phyloP scores from a whole-genome alignment of 352 stramenopile species.

The Phytopythium delawarense region DNA sequence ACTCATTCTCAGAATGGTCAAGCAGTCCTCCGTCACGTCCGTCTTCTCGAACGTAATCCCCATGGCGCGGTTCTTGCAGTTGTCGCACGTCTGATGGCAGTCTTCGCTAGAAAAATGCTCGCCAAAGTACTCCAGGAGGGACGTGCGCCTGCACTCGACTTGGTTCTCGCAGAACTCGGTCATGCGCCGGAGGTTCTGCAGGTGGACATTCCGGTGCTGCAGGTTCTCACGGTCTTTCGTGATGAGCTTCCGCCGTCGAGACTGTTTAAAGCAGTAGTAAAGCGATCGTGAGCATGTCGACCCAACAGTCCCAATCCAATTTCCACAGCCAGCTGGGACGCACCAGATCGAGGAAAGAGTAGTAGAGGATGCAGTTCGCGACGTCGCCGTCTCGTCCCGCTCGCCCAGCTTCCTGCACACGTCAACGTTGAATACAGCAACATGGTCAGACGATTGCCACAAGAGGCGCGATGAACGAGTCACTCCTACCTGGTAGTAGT shows the following conservation, averaged over 20 bases:
- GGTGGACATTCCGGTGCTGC: conserved; percentile 75
- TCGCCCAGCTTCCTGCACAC: conserved; percentile 68
- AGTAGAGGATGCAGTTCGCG: conserved; percentile 85
- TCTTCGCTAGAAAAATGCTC: conserved; percentile 77
- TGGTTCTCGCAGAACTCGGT: conserved; percentile 88
- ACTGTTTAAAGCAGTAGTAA: conserved; percentile 19
- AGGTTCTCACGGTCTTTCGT: conserved; percentile 79
- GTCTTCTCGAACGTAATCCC: conserved; percentile 66
- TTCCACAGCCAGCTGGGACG: not conserved
- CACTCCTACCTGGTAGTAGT: conserved; percentile 81
- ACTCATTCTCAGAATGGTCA: conserved; percentile 58
- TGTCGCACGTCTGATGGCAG: conserved; percentile 80
- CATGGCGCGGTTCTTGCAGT: conserved; percentile 79
- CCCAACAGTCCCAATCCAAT: not conserved
- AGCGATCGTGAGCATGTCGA: not conserved
- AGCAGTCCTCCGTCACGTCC: conserved; percentile 75
- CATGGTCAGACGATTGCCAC: not conserved
- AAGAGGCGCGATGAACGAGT: not conserved
- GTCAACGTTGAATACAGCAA: not conserved
- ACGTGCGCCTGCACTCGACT: conserved; percentile 79
- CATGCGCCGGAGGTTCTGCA: conserved; percentile 82
- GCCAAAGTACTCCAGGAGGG: conserved; percentile 85
- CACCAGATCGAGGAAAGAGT: conserved; percentile 81
- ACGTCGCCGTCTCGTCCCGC: conserved; percentile 80
- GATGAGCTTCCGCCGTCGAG: conserved; percentile 65